These are phyloP conservation scores for Phytophthora pluvialis DNA, from an alignment of 352 stramenopile genomes.

Conservation along the genomic window DNA sequence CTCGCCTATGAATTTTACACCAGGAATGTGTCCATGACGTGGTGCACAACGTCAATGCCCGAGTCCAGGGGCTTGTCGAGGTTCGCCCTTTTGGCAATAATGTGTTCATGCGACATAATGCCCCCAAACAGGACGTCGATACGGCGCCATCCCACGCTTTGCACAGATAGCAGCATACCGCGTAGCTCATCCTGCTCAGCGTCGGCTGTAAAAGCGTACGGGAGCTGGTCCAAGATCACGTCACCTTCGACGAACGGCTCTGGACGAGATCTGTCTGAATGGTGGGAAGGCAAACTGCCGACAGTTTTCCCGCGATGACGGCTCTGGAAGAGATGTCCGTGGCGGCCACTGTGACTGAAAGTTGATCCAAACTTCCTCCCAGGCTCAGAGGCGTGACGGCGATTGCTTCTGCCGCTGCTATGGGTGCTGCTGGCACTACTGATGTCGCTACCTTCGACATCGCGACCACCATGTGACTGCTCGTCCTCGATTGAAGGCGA, in stretches of 20 bases:
- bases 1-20: constrained; percentile 32
- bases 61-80: constrained; percentile 59
- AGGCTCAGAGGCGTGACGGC: constrained; percentile 25
- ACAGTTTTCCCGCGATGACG: constrained; percentile 36
- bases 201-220: constrained; percentile 73
- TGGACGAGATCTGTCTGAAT: constrained; percentile 33
- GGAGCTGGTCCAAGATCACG: constrained; percentile 70
- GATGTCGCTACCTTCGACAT: constrained; percentile 21
- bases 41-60: constrained; percentile 75
- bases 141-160: constrained; percentile 76
- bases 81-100: constrained; percentile 81
- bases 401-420: constrained; percentile 23
- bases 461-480: constrained; percentile 3
- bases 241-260: constrained; percentile 61
- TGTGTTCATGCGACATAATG: constrained; percentile 76
- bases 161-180: constrained; percentile 76
- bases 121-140: constrained; percentile 78
- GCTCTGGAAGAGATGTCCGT: constrained; percentile 19
- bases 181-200: constrained; percentile 65
- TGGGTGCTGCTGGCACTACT: constrained; percentile 21
- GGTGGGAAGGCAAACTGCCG: constrained; percentile 25
- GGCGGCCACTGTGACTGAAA: constrained; percentile 16
- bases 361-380: constrained; percentile 26
- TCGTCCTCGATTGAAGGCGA: constrained; percentile 34
- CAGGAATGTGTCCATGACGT: constrained; percentile 78